A percentile compares a stretch with the other conserved stretches of the same genome.
phyloP scores from a whole-genome alignment of 768 basidiomycete species.

The Psilocybe azurescens region DNA sequence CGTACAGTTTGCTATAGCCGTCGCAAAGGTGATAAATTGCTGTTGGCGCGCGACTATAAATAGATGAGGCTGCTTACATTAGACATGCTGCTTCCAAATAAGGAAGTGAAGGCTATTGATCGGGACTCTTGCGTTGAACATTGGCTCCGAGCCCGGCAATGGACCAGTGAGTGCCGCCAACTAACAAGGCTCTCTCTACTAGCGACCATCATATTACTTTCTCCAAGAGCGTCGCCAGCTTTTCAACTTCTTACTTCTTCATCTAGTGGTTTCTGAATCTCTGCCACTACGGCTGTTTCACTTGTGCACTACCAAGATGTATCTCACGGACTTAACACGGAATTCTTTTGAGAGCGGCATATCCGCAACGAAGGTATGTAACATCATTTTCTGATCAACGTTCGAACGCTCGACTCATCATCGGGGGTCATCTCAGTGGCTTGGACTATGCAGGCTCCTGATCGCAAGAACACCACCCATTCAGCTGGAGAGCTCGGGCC shows the following conservation, averaged over 20 bases:
- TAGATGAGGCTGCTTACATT: not conserved
- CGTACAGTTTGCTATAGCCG: no score
- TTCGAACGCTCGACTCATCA: not conserved
- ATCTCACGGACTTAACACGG: conserved; percentile 69
- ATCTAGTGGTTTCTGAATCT: conserved; percentile 1
- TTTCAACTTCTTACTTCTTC: conserved; percentile 2
- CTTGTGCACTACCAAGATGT: conserved; percentile 49
- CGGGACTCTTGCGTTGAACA: no score
- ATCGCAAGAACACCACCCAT: conserved; percentile 52
- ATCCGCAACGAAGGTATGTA: conserved; percentile 59
- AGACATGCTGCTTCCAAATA: not conserved
- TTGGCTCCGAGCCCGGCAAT: no score
- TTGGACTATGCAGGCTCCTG: conserved; percentile 65
- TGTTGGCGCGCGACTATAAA: conserved; percentile 2
- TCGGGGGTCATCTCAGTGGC: conserved; percentile 54
- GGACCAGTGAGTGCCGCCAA: no score
- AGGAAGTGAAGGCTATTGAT: not conserved
- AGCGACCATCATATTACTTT: not conserved
- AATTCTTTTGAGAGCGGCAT: conserved; percentile 79
- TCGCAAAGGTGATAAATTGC: no score
- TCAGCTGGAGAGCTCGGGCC: conserved; percentile 39
- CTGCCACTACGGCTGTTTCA: not conserved
- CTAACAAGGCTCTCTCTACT: no score
- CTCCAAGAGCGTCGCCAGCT: not conserved
- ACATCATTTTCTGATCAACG: not conserved